These are phyloP conservation scores for Penicillium flavigenum DNA, from an alignment of 495 filamentous ascomycete species.

Conservation along the genomic window DNA sequence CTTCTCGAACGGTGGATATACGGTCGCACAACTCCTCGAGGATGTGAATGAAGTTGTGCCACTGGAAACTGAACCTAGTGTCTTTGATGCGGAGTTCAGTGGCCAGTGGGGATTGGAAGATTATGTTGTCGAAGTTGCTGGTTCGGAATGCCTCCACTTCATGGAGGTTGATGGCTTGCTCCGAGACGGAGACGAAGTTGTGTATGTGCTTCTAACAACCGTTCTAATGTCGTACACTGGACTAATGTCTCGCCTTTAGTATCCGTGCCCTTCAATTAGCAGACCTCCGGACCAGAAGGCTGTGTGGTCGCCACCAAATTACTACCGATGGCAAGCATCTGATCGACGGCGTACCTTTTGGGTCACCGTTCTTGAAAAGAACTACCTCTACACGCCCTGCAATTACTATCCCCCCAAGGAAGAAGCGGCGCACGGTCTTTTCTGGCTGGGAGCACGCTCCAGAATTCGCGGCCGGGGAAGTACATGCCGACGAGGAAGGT, in stretches of 20 bases:
- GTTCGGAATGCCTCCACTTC: conserved; percentile 90
- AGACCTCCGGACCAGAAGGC: conserved; percentile 70
- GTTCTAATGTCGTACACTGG: background rate
- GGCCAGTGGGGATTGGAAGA: conserved; percentile 86
- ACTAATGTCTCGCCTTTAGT: conserved; percentile 40
- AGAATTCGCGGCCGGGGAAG: conserved; percentile 8
- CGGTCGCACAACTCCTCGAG: conserved; percentile 78
- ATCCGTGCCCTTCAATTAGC: conserved; percentile 77
- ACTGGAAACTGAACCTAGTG: conserved; percentile 62
- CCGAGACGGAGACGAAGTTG: conserved; percentile 80
- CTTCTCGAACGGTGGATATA: conserved; percentile 57
- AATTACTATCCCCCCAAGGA: conserved; percentile 73
- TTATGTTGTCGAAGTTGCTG: conserved; percentile 80
- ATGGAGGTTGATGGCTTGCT: conserved; percentile 67
- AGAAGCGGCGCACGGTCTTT: conserved; percentile 58
- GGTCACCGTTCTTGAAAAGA: conserved; percentile 63
- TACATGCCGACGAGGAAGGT: conserved; percentile 30
- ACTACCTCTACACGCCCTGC: conserved; percentile 58
- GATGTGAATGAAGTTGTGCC: conserved; percentile 81
- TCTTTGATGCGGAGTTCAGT: conserved; percentile 39
- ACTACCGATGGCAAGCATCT: conserved; percentile 76
- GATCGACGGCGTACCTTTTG: conserved; percentile 87
- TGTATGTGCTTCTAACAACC: conserved; percentile 53
- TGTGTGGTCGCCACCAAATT: conserved; percentile 84
- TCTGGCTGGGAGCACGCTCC: conserved; percentile 34